Percentiles rank a stretch among this genome's conserved stretches.
These are phyloP conservation scores for Gaeumannomyces tritici DNA, from an alignment of 2,329 filamentous ascomycete species.

Conservation along the genomic window DNA sequence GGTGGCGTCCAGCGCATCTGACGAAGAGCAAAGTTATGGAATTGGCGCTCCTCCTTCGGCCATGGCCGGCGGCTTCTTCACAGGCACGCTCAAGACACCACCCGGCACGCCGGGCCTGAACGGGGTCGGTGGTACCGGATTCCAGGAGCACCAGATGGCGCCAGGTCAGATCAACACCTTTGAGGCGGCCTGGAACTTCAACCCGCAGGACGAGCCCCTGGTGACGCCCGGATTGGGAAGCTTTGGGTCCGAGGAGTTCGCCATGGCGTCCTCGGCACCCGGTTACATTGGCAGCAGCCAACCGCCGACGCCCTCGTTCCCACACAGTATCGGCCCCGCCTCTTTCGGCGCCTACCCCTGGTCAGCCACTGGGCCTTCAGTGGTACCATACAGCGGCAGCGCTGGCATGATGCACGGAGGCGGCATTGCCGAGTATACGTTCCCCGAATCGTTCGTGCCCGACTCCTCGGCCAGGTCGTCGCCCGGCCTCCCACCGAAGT, in stretches of 20 bases:
- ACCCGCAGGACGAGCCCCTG: constrained; percentile 36
- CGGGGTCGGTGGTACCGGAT: neutral
- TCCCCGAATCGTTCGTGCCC: constrained; percentile 31
- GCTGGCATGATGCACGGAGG: constrained; percentile 15
- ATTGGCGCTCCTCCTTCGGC: constrained; percentile 8
- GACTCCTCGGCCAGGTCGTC: constrained; percentile 25
- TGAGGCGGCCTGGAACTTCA: constrained; percentile 22
- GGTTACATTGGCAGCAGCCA: constrained; percentile 35
- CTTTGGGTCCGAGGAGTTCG: constrained; percentile 36
- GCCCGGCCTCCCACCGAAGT: constrained; percentile 22
- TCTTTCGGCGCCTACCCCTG: constrained; percentile 21
- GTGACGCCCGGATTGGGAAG: constrained; percentile 35
- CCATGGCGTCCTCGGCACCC: constrained; percentile 26
- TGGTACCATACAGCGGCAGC: neutral
- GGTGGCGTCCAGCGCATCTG: constrained; percentile 26
- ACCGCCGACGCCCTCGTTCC: constrained; percentile 37
- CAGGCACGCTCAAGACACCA: constrained; percentile 37
- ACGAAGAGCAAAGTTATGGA: constrained; percentile 23
- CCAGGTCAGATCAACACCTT: constrained; percentile 29
- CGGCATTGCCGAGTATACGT: constrained; percentile 38
- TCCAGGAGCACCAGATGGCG: constrained; percentile 7
- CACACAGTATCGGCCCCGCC: constrained; percentile 28
- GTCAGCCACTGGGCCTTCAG: neutral
- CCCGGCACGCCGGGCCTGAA: constrained; percentile 40
- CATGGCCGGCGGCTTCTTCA: constrained; percentile 13